phyloP scores from a whole-genome alignment of 176 grass and related monocot species.

The Phoenix dactylifera region DNA sequence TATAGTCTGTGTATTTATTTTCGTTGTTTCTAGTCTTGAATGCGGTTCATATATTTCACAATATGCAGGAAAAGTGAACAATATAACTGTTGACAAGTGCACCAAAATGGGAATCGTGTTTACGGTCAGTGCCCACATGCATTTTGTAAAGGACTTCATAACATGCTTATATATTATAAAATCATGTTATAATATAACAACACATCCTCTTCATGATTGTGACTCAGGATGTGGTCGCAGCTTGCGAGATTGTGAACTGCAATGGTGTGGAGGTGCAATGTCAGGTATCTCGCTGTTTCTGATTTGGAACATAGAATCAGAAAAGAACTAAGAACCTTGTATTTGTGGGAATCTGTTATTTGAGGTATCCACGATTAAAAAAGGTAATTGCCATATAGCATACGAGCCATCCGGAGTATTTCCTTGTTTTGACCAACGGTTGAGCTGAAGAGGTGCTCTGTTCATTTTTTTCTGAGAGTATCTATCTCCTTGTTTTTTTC shows the following conservation, averaged over 20 bases:
- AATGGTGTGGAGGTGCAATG: conserved; percentile 93
- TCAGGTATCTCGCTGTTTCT: conserved; percentile 42
- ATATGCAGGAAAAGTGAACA: conserved; percentile 94
- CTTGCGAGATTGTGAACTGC: conserved; percentile 94
- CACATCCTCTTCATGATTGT: conserved; percentile 28
- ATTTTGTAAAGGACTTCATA: no score
- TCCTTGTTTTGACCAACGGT: no score
- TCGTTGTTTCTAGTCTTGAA: no score
- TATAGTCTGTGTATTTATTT: conserved; percentile 1
- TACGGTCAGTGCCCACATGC: conserved; percentile 40
- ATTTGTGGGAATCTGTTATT: no score
- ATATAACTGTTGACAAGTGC: conserved; percentile 98
- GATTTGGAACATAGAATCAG: not conserved
- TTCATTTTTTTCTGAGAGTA: no score
- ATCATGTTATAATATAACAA: not conserved
- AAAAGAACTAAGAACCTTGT: no score
- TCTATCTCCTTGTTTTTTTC: no score
- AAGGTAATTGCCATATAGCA: no score
- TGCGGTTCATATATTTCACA: not conserved
- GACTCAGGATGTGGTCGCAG: conserved; percentile 93
- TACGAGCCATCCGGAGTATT: no score
- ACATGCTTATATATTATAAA: no score
- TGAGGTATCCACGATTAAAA: no score
- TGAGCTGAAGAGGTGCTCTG: no score
- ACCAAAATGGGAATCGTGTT: conserved; percentile 87